Percentiles rank a stretch among this genome's conserved stretches.
phyloP scores from a whole-genome alignment of 2,329 filamentous ascomycete genomes.

The Cryphonectria radicalis region DNA sequence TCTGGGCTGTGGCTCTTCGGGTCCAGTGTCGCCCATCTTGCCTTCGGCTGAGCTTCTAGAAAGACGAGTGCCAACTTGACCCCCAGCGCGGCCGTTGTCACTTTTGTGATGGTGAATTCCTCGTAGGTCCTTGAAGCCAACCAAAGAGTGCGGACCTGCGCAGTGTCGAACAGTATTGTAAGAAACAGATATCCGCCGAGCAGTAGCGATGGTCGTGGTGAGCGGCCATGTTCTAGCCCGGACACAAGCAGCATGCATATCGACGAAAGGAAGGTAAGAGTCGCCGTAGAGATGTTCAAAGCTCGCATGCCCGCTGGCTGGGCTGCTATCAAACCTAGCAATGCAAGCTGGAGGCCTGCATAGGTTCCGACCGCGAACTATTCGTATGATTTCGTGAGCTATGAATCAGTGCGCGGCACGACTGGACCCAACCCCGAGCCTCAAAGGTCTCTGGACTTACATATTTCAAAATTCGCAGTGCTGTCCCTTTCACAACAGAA shows the following conservation, averaged over 20 bases:
- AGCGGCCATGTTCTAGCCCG: constrained; percentile 38
- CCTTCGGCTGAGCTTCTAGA: constrained; percentile 45
- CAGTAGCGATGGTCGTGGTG: constrained; percentile 47
- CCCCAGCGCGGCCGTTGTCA: constrained; percentile 30
- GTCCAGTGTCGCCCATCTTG: constrained; percentile 45
- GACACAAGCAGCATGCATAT: constrained; percentile 40
- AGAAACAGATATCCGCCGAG: constrained; percentile 47
- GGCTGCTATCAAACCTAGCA: constrained; percentile 39
- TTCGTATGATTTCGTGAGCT: background rate
- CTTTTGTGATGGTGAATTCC: constrained; percentile 28
- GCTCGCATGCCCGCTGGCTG: constrained; percentile 26
- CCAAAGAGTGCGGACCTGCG: constrained; percentile 49
- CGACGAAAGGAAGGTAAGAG: constrained; percentile 33
- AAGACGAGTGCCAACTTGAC: constrained; percentile 43
- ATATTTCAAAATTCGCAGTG: constrained; percentile 31
- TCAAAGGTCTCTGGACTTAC: constrained; percentile 32
- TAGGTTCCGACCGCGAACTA: constrained; percentile 33
- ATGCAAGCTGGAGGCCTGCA: constrained; percentile 38
- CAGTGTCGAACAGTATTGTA: constrained; percentile 49
- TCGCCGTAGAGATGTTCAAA: constrained; percentile 27
- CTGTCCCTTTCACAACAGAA: constrained; percentile 39
- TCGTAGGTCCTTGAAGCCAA: constrained; percentile 33
- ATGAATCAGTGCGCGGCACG: background rate
- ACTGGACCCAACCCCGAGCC: background rate
- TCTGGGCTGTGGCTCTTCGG: constrained; percentile 44